These are phyloP conservation scores for Annulohypoxylon nitens DNA, from an alignment of 495 filamentous ascomycete genomes.

Conservation along the genomic window DNA sequence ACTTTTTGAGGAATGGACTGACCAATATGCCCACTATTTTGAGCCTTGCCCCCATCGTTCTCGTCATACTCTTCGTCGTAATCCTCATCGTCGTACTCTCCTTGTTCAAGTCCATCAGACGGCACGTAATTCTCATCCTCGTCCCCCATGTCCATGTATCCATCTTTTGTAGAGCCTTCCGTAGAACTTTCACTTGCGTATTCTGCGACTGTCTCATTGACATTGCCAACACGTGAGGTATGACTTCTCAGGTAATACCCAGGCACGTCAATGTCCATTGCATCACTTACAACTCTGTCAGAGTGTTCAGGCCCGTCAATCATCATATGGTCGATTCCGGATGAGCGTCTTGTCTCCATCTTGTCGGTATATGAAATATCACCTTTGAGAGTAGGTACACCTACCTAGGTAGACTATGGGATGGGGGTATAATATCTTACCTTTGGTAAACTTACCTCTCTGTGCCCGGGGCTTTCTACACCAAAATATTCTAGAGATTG, in stretches of 20 bases:
- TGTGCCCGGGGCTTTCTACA: not conserved
- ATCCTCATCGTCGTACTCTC: not conserved
- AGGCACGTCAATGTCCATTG: not conserved
- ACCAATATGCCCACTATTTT: too few species aligned
- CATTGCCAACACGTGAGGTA: not conserved
- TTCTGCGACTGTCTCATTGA: too few species aligned
- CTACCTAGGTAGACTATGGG: not conserved
- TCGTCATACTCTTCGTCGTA: not conserved
- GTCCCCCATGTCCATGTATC: not conserved
- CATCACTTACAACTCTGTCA: not conserved
- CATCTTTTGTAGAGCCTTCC: not conserved
- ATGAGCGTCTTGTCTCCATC: not conserved
- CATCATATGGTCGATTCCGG: not conserved
- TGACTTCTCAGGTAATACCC: not conserved
- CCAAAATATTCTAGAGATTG: not conserved
- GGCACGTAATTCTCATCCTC: not conserved
- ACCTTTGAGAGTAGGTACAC: too few species aligned
- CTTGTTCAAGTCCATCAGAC: not conserved
- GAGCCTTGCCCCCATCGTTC: too few species aligned
- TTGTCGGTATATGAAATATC: not conserved
- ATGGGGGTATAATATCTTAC: not conserved
- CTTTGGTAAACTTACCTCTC: not conserved
- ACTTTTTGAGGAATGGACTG: not conserved
- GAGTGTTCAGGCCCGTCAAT: not conserved
- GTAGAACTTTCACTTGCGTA: not conserved